These are phyloP conservation scores for Mucuna pruriens DNA, from an alignment of 306 rosid species.

Conservation along the genomic window DNA sequence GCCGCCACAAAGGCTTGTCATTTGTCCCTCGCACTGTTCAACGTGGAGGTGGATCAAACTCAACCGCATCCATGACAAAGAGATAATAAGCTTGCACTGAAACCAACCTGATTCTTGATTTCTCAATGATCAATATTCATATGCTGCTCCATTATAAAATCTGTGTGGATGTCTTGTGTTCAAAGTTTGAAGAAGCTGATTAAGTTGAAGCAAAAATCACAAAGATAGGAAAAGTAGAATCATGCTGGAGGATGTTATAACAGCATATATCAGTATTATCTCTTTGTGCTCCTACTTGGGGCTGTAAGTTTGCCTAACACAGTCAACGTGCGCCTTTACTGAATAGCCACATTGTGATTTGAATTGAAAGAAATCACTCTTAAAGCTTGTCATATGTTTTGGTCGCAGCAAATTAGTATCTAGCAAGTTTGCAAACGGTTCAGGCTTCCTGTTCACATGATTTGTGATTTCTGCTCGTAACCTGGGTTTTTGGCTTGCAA, in stretches of 20 bases:
- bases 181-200: constrained; percentile 31
- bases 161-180: constrained; percentile 21
- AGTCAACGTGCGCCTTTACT: background rate
- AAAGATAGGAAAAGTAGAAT: constrained; percentile 30
- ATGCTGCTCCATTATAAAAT: constrained; percentile 14
- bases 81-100: constrained; percentile 27
- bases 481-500: background rate
- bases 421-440: background rate
- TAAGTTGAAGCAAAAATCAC: no score
- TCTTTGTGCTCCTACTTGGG: constrained; percentile 2
- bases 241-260: constrained; percentile 17
- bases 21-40: constrained; percentile 77
- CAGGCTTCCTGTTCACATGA: background rate
- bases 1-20: constrained; percentile 67
- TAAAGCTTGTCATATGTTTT: constrained; percentile 11
- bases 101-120: constrained; percentile 1
- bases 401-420: background rate
- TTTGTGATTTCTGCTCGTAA: background rate
- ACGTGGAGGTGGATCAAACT: constrained; percentile 54
- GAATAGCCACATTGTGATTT: constrained; percentile 8
- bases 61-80: constrained; percentile 40
- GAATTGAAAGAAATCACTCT: background rate
- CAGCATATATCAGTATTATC: background rate
- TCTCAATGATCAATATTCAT: constrained; percentile 11
- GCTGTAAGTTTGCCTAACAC: constrained; percentile 9